These are phyloP conservation scores for Kwoniella newhampshirensis DNA, from an alignment of 768 basidiomycete genomes.

Conservation along the genomic window DNA sequence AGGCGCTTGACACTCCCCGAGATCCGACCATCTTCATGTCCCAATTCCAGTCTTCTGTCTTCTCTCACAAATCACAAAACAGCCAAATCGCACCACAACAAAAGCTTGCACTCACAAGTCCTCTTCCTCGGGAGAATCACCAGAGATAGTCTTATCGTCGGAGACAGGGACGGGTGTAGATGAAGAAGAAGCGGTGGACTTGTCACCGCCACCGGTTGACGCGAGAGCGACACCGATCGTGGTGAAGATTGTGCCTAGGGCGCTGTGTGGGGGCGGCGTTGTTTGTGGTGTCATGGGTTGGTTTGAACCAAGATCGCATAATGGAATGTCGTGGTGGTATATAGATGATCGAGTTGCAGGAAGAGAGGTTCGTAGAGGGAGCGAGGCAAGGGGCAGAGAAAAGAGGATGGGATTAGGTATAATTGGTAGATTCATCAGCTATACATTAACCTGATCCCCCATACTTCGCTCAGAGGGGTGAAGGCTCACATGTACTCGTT, in stretches of 20 bases:
- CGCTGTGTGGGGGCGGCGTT: slow-evolving; percentile 28
- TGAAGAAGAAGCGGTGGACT: slow-evolving; percentile 12
- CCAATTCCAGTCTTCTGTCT: no score
- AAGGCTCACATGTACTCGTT: slow-evolving; percentile 54
- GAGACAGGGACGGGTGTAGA: slow-evolving; percentile 26
- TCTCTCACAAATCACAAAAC: neutral
- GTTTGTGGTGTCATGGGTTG: neutral
- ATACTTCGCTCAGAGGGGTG: no score
- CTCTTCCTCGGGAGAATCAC: slow-evolving; percentile 46
- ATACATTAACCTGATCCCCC: no score
- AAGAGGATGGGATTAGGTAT: neutral
- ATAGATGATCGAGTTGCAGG: neutral
- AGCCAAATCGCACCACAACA: no score
- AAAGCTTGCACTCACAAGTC: slow-evolving; percentile 46
- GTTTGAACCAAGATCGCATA: neutral
- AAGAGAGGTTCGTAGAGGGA: neutral
- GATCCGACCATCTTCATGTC: neutral
- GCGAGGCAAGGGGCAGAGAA: neutral
- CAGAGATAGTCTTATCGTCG: slow-evolving; percentile 28
- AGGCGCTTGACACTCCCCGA: no score
- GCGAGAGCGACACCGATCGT: slow-evolving; percentile 40
- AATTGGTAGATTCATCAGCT: neutral
- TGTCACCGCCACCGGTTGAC: slow-evolving; percentile 32
- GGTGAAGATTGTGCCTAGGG: slow-evolving; percentile 48
- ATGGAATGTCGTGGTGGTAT: neutral